phyloP scores from a whole-genome alignment of 208 protist species.

The Acanthamoeba castellanii region DNA sequence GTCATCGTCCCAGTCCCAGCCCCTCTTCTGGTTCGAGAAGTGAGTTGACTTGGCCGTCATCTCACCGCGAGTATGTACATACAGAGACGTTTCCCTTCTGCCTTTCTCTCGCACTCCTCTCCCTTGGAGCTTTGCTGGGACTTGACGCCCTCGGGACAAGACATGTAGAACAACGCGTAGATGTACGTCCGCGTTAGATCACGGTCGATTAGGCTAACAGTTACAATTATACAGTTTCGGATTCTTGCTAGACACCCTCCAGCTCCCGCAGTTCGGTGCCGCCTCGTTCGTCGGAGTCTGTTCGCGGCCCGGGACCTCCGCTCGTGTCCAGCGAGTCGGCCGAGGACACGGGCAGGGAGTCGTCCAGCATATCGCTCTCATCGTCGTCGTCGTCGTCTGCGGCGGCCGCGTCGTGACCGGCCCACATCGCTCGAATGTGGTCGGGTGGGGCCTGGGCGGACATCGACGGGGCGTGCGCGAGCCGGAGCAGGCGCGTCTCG shows the following conservation, averaged over 20 bases:
- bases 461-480: background rate
- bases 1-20: background rate
- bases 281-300: background rate
- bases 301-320: background rate
- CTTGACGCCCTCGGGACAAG: too few species aligned
- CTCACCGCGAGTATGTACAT: too few species aligned
- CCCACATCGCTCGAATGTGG: background rate
- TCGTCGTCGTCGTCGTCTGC: background rate
- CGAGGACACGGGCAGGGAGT: background rate
- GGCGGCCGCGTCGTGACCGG: background rate
- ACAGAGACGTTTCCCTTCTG: too few species aligned
- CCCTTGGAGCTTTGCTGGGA: too few species aligned
- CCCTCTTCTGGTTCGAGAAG: background rate
- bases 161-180: too few species aligned
- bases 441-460: background rate
- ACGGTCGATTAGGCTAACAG: too few species aligned
- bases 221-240: background rate
- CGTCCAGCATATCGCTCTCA: background rate
- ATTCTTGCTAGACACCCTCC: background rate
- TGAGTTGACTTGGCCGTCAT: background rate
- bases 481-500: conserved; percentile 13
- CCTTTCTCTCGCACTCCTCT: too few species aligned
- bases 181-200: too few species aligned
- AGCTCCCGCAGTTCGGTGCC: background rate
- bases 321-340: background rate